Base-by-base conservation (phyloP, 768 basidiomycete genomes). In the Kwoniella dendrophila region DNA sequence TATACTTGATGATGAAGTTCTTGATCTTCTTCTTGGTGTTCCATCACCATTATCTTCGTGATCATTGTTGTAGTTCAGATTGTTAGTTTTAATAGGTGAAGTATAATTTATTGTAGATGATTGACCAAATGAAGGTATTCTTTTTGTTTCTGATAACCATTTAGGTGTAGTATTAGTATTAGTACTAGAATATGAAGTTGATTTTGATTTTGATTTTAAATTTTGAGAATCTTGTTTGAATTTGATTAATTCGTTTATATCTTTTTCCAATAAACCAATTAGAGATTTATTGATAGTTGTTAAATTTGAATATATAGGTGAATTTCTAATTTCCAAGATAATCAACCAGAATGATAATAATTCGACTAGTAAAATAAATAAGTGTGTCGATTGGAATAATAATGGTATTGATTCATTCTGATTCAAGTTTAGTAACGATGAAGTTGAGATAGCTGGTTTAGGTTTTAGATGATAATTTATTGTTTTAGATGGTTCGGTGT, bases 221-320 rank as follows among this genome's bases (percentile, higher is more conserved):
- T 45, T 33, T 8, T 29, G 10, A 10, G 14, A 41, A 3, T 56
- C 55, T 18, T 45, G 26, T 27, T 30, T 45, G 16, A 56, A n/a
- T 4, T 34, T 44, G 30, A 56, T 56, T 27, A 56, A 26, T 45
- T 56, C 55, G 30, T 24, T 56, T 32, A 56, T 56, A 33, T 56
- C 55, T 10, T 29, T 47, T 14, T 56, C 55, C 43, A 56, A 34
- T 22, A 56, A 20, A 8, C 55, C 55, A 3, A 44, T 29, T 14
- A 56, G 24, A 2, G 55, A 56, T 22, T 32, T 44, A 34, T 56
- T 44, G 43, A 56, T 22, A n/a, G 24, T n/a, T n/a, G n/a, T n/a
- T n/a, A n/a, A n/a, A n/a, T n/a, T 16, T 3, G 43, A 45, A 22
- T 44, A 45, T 29, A 30, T 30, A 14, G 44, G 27, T 22, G 55